phyloP scores from a whole-genome alignment of 2,329 filamentous ascomycete genomes.

The Metarhizium robertsii region DNA sequence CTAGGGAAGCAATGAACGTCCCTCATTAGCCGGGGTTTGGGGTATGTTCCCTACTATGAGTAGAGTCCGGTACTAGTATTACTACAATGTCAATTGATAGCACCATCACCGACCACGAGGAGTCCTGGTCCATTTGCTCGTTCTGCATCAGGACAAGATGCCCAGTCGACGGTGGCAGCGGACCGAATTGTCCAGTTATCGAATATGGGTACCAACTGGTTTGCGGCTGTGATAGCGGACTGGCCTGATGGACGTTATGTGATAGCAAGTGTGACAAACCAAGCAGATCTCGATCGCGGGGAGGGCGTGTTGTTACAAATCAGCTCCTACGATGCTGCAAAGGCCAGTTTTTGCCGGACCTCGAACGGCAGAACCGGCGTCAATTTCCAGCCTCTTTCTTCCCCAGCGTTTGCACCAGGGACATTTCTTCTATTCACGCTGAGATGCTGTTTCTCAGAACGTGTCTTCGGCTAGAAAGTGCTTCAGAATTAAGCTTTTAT shows the following conservation, averaged over 20 bases:
- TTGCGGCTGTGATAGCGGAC: slow-evolving; percentile 1
- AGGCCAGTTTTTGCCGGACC: too few relatives aligned
- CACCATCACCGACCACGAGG: too few relatives aligned
- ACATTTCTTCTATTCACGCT: background rate
- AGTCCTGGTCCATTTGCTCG: too few relatives aligned
- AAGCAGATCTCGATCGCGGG: slow-evolving; percentile 6
- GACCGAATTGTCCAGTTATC: background rate
- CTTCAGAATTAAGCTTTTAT: too few relatives aligned
- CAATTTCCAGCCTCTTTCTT: background rate
- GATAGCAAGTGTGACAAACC: background rate
- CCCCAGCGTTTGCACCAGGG: background rate
- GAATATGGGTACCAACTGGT: background rate
- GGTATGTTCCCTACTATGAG: too few relatives aligned
- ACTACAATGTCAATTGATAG: too few relatives aligned
- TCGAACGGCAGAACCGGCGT: background rate
- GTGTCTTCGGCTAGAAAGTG: background rate
- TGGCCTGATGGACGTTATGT: background rate
- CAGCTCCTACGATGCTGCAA: background rate
- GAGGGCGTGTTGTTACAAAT: background rate
- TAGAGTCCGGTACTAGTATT: too few relatives aligned
- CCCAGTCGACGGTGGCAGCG: too few relatives aligned
- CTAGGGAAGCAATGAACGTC: background rate
- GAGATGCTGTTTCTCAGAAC: background rate
- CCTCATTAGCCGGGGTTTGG: background rate
- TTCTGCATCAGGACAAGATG: too few relatives aligned